phyloP scores from a whole-genome alignment of 805 yeast genomes.

The Saccharomycopsis sp. region DNA sequence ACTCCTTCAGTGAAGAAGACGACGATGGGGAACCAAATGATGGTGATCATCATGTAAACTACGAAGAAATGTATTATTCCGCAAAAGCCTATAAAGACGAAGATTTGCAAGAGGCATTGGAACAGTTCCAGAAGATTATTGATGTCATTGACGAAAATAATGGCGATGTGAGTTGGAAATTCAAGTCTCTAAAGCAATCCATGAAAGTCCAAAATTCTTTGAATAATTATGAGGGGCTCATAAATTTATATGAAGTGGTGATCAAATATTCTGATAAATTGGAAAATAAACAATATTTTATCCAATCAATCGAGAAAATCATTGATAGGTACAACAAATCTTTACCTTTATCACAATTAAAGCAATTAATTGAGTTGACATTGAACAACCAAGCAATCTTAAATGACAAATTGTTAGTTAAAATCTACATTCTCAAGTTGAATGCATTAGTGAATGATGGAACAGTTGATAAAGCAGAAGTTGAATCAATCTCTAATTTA shows the following conservation, averaged over 20 bases:
- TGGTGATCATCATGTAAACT: conserved; percentile 1
- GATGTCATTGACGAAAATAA: background rate
- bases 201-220: conserved; percentile 24
- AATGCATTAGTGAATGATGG: too few species aligned
- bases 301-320: conserved; percentile 22
- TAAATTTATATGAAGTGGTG: conserved; percentile 23
- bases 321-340: conserved; percentile 26
- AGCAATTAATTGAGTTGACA: too few species aligned
- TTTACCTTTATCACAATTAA: too few species aligned
- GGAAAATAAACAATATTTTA: conserved; percentile 22
- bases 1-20: conserved; percentile 17
- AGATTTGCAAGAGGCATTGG: conserved; percentile 5
- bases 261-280: conserved; percentile 22
- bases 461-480: too few species aligned
- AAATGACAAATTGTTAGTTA: too few species aligned
- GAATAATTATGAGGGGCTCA: conserved; percentile 20
- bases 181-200: conserved; percentile 32
- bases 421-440: too few species aligned
- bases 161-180: conserved; percentile 23
- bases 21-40: conserved; percentile 8
- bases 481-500: too few species aligned
- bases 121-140: conserved; percentile 7
- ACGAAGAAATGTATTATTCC: conserved; percentile 14
- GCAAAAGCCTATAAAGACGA: conserved; percentile 17
- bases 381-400: too few species aligned